Evolutionary conservation across 768 basidiomycete species (phyloP), one percentile per base, ranked within the genome.

Genomic region (Dacryopinax primogenitus): DNA sequence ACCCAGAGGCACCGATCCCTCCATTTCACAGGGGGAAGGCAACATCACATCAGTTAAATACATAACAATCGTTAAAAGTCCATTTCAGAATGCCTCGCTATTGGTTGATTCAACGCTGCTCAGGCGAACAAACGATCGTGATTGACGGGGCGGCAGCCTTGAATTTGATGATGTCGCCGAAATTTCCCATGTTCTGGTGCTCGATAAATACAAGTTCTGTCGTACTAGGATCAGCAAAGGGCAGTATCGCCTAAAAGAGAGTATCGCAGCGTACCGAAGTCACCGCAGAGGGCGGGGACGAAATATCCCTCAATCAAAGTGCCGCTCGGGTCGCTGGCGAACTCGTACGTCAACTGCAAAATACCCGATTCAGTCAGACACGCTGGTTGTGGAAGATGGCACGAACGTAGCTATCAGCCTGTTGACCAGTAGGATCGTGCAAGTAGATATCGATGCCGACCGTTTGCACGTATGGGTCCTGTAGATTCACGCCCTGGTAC

Each of bases 151-250:
- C 51, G 30, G 51, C 51, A 3, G 51, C 51, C 51, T 18, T 13
- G 30, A 58, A 58, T 30, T 58, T 58, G 51, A 58, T 58, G 51
- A 58, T 58, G 26, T 26, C 30, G 26, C 51, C 51, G 51, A 58
- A 58, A 30, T 58, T 58, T 7, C 51, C 51, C 51, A 28, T 11
- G 30, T 58, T 58, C 51, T 58, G 51, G 26, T 58, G 51, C 26
- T 58, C 51, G 9, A 58, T 18, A 30, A 58, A 58, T 23, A 58
- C 51, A 6, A 58, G 51, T 13, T 58, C 51, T 58, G 23, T 30
- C 51, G 18, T 4, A 58, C 3, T 30, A 58, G 32, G 3, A 30
- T 58, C 21, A 58, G 51, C 11, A 13, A 3, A 15, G n/a, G n/a
- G n/a, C n/a, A n/a, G 26, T 4, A 28, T 28, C 51, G 15, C 11